Base-by-base conservation (phyloP, 176 grass and related monocot genomes). In the Areca catechu region DNA sequence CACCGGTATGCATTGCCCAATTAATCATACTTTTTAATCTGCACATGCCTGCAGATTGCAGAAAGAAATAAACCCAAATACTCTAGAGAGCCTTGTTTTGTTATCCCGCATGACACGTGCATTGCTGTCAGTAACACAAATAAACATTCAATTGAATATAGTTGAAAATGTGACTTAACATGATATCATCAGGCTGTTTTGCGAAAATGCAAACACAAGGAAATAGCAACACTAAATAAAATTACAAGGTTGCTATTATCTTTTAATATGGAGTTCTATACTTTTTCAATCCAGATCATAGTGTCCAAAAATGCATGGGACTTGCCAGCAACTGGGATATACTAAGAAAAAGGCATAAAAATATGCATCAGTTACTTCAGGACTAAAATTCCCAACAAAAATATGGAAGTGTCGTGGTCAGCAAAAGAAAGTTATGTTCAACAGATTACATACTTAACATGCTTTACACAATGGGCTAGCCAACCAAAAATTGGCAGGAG, bases 301-400 rank as follows among this genome's bases (percentile, higher is more conserved):
- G 55, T 23, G 69, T 65, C 51, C 52, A 68, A 82, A 15, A 71
- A 71, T 68, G 49, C 16, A 60, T 79, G 56, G 61, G 47, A 86
- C 87, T 90, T 85, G 86, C 87, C 82, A 90, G 77, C 87, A 90
- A 82, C 75, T 85, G 76, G 67, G 47, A 76, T 90, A 90, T 71
- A 64, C 65, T 82, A 79, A 90, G 82, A 90, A 90, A 82, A 78
- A 85, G 68, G 82, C 82, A 86, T 76, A 90, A 82, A 90, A 82
- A 70, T 78, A 79, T 64, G 87, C 87, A 82, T 90, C 87, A 68
- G 84, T 90, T 49, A 90, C 82, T 77, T 90, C 87, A 73, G 82
- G 74, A 82, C 87, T 90, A 71, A 90, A 85, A 85, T 90, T 82
- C 63, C 87, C 87, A 79, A 90, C 87, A 79, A 90, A 90, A 82